Evolutionary conservation across 2,329 filamentous ascomycete genomes (phyloP).

Genomic region (Bipolaris zeicola): DNA sequence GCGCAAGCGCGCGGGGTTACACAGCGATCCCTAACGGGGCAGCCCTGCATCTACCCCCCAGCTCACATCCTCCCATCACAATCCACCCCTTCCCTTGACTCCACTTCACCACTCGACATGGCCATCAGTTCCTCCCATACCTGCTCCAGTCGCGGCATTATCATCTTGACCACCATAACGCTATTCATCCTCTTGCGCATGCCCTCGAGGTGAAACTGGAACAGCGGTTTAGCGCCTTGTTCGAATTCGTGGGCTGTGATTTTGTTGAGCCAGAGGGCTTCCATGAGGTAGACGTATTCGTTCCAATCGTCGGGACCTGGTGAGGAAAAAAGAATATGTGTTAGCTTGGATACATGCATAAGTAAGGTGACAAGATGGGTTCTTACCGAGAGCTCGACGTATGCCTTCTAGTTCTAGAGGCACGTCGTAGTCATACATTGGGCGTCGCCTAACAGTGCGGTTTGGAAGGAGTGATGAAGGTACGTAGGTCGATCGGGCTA

Average conservation of each 20-base stretch:
- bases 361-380: too few species aligned
- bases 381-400: conserved; percentile 17
- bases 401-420: conserved; percentile 16
- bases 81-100: background rate
- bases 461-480: too few species aligned
- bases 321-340: too few species aligned
- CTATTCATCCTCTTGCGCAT: conserved; percentile 15
- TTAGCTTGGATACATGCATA: background rate
- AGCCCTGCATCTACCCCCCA: background rate
- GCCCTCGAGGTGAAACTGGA: conserved; percentile 4
- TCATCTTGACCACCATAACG: conserved; percentile 4
- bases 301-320: conserved; percentile 19
- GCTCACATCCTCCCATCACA: background rate
- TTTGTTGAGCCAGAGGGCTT: conserved; percentile 11
- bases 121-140: background rate
- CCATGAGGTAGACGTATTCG: conserved; percentile 18
- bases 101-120: background rate
- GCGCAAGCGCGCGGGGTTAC: background rate
- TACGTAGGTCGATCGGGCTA: background rate
- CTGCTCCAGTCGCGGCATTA: conserved; percentile 11
- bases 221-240: conserved; percentile 6
- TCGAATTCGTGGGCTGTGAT: conserved; percentile 11
- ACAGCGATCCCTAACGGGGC: background rate
- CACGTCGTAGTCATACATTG: conserved; percentile 12
- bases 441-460: background rate